Percentiles rank a stretch among this genome's conserved stretches.
Conservation (phyloP, 495 filamentous ascomycete genomes). For the Annulohypoxylon bovei region DNA sequence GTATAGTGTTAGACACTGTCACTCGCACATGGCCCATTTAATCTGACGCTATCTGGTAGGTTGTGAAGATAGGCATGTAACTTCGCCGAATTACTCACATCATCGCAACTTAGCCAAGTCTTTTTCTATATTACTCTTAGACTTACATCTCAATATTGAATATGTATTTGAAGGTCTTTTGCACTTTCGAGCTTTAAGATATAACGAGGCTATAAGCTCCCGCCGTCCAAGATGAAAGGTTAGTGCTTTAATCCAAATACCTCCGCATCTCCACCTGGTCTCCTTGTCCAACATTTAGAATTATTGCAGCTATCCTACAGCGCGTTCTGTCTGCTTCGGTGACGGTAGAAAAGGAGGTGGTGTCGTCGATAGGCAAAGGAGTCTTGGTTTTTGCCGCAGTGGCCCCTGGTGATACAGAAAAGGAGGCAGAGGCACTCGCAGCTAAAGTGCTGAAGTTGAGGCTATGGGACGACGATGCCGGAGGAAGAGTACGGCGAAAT, state of each 20-base stretch:
- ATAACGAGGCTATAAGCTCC: not conserved
- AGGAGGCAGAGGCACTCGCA: slow-evolving; percentile 85
- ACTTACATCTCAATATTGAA: not conserved
- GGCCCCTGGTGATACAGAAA: slow-evolving; percentile 87
- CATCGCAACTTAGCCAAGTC: not conserved
- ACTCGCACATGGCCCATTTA: no score
- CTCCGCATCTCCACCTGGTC: not conserved
- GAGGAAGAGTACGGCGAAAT: slow-evolving; percentile 61
- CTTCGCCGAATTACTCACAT: slow-evolving; percentile 1
- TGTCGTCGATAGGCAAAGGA: slow-evolving; percentile 90
- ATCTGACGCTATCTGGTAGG: no score
- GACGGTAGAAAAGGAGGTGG: slow-evolving; percentile 88
- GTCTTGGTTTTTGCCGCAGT: slow-evolving; percentile 92
- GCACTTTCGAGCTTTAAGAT: not conserved
- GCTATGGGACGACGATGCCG: slow-evolving; percentile 85
- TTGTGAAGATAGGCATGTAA: no score
- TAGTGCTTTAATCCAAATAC: slow-evolving; percentile 5
- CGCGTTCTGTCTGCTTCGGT: slow-evolving; percentile 97
- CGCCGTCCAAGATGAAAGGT: slow-evolving; percentile 36
- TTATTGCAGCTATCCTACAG: slow-evolving; percentile 82
- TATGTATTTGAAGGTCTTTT: not conserved
- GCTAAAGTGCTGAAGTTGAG: slow-evolving; percentile 87
- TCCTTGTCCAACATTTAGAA: slow-evolving; percentile 22
- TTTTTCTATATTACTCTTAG: not conserved
- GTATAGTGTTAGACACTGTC: no score